Conservation (phyloP, 2,329 filamentous ascomycete genomes). For the Xylaria arbuscula region DNA sequence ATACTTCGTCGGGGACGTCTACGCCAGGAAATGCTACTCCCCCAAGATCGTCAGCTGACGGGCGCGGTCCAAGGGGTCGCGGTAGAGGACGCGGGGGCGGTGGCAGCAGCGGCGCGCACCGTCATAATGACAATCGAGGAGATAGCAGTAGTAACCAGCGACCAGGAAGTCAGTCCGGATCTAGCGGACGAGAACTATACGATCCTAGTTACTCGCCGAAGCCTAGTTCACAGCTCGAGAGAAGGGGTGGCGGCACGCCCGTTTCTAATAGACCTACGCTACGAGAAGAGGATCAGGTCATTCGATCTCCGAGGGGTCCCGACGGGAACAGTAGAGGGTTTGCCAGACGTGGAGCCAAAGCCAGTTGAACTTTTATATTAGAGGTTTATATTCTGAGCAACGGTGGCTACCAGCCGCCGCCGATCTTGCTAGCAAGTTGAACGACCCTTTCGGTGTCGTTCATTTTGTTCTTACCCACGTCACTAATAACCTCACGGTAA, state of each 20-base stretch:
- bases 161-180: slow-evolving; percentile 49
- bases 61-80: slow-evolving; percentile 62
- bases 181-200: slow-evolving; percentile 72
- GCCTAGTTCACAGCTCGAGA: slow-evolving; percentile 63
- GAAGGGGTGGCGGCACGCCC: slow-evolving; percentile 54
- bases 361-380: slow-evolving; percentile 53
- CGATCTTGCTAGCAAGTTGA: slow-evolving; percentile 88
- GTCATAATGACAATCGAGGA: slow-evolving; percentile 43
- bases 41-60: slow-evolving; percentile 58
- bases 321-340: slow-evolving; percentile 82
- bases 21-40: slow-evolving; percentile 72
- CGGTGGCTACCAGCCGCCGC: slow-evolving; percentile 83
- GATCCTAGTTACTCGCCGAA: slow-evolving; percentile 79
- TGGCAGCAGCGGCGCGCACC: slow-evolving; percentile 49
- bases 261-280: slow-evolving; percentile 58
- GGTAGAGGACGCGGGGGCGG: slow-evolving; percentile 59
- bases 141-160: slow-evolving; percentile 44
- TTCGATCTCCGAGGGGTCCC: slow-evolving; percentile 81
- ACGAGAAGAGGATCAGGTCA: slow-evolving; percentile 72
- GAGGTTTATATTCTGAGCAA: slow-evolving; percentile 36
- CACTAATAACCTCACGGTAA: slow-evolving; percentile 92
- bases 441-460: slow-evolving; percentile 83
- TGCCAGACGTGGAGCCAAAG: slow-evolving; percentile 69
- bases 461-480: slow-evolving; percentile 82
- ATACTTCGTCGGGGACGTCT: slow-evolving; percentile 65